A percentile compares a stretch with the other conserved stretches of the same genome.
These are phyloP conservation scores for Scleroderma citrinum DNA, from an alignment of 768 basidiomycete species.

Conservation along the genomic window DNA sequence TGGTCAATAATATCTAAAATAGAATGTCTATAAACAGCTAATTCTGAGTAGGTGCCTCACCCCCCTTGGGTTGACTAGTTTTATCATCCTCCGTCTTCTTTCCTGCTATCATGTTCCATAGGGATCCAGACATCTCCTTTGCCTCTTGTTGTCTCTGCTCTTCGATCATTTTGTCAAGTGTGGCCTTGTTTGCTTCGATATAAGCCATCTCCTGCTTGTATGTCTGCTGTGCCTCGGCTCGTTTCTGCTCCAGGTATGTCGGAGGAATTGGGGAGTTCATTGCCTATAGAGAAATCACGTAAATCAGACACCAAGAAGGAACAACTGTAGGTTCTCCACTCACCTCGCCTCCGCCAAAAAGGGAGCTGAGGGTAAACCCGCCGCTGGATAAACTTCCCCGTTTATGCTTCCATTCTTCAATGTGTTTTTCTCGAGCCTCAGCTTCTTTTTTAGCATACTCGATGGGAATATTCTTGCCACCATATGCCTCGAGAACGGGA, in stretches of 20 bases:
- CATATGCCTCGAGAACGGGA: conserved; percentile 78
- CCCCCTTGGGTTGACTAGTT: neutral
- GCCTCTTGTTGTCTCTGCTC: conserved; percentile 46
- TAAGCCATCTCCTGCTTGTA: conserved; percentile 52
- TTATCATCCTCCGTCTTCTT: conserved; percentile 14
- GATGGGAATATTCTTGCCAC: conserved; percentile 80
- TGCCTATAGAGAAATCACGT: conserved; percentile 4
- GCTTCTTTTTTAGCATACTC: conserved; percentile 90
- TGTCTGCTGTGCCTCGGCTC: conserved; percentile 42
- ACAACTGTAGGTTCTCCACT: neutral
- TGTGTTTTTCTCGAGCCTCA: conserved; percentile 67
- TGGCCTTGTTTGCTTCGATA: conserved; percentile 42
- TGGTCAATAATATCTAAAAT: neutral
- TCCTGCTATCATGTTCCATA: conserved; percentile 28
- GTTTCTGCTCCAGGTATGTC: conserved; percentile 51
- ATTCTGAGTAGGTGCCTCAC: neutral
- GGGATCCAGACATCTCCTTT: conserved; percentile 40
- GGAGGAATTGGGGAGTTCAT: conserved; percentile 32
- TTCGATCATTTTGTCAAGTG: conserved; percentile 46
- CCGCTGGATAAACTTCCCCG: conserved; percentile 33
- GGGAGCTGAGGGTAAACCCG: conserved; percentile 39
- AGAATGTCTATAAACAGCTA: neutral
- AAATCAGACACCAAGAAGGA: neutral
- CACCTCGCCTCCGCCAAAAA: conserved; percentile 37
- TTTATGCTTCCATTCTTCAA: conserved; percentile 73